A percentile compares a stretch with the other conserved stretches of the same genome.
These are phyloP conservation scores for Hypoxylon rubiginosum DNA, from an alignment of 2,329 filamentous ascomycete species.

Conservation along the genomic window DNA sequence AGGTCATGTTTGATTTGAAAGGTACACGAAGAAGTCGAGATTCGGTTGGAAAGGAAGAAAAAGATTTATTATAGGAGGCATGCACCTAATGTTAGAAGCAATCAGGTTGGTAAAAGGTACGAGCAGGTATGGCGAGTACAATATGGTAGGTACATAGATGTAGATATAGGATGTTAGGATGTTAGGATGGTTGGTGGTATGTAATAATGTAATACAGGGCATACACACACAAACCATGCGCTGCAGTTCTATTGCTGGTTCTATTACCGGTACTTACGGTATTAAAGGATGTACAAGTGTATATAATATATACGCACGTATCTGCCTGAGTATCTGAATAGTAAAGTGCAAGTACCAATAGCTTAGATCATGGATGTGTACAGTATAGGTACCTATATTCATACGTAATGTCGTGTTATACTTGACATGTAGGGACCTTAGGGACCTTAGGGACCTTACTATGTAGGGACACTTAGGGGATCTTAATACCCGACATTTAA, in stretches of 20 bases:
- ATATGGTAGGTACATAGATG: background rate
- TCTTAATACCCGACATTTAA: slow-evolving; percentile 1
- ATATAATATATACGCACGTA: background rate
- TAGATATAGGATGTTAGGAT: slow-evolving; percentile 1
- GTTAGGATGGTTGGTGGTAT: background rate
- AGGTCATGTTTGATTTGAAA: background rate
- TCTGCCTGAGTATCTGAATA: background rate
- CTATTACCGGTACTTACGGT: background rate
- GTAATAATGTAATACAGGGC: background rate
- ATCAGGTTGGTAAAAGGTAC: background rate
- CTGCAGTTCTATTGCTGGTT: background rate
- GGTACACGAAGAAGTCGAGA: background rate
- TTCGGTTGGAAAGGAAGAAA: background rate
- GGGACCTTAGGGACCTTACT: too few relatives aligned
- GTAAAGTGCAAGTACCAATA: background rate
- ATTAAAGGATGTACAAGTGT: background rate
- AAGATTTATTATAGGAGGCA: background rate
- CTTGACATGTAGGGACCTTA: background rate
- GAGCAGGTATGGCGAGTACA: too few relatives aligned
- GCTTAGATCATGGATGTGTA: too few relatives aligned
- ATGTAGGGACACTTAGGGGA: too few relatives aligned
- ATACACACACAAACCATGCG: background rate
- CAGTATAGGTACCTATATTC: background rate
- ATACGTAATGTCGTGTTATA: background rate
- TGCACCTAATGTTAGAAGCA: background rate